Percentiles rank a stretch among this genome's conserved stretches.
phyloP scores from a whole-genome alignment of 2,329 filamentous ascomycete species.

The Fusarium sp. region DNA sequence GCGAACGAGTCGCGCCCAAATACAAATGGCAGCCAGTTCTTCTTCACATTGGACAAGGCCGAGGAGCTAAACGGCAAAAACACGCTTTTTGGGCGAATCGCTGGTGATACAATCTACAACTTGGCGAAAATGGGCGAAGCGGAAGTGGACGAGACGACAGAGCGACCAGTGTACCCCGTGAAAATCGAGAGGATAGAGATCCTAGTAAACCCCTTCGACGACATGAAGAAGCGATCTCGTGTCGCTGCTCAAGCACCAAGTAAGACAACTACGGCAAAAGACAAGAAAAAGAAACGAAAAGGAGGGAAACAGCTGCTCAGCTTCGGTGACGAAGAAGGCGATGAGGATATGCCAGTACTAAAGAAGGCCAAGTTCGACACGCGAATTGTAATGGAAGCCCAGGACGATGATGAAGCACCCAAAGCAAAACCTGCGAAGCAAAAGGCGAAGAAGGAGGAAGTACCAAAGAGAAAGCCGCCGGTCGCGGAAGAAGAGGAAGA shows the following conservation, averaged over 20 bases:
- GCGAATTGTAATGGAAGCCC: slow-evolving; percentile 76
- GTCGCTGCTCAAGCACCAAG: slow-evolving; percentile 65
- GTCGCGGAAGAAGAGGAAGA: slow-evolving; percentile 35
- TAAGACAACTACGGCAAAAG: slow-evolving; percentile 61
- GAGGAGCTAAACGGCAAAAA: slow-evolving; percentile 91
- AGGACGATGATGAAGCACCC: slow-evolving; percentile 50
- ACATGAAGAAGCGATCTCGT: slow-evolving; percentile 80
- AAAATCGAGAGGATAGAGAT: slow-evolving; percentile 84
- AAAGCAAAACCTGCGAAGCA: slow-evolving; percentile 48
- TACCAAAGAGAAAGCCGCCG: slow-evolving; percentile 34
- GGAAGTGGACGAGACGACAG: slow-evolving; percentile 83
- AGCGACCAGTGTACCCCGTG: slow-evolving; percentile 88
- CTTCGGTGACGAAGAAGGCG: slow-evolving; percentile 80
- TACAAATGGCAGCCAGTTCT: slow-evolving; percentile 97
- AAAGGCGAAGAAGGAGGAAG: slow-evolving; percentile 51
- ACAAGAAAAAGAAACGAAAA: slow-evolving; percentile 80
- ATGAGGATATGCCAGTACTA: slow-evolving; percentile 67
- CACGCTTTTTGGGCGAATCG: slow-evolving; percentile 92
- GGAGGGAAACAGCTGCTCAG: slow-evolving; percentile 83
- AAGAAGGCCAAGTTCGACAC: slow-evolving; percentile 88
- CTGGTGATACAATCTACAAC: slow-evolving; percentile 96
- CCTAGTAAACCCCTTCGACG: slow-evolving; percentile 85
- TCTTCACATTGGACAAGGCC: slow-evolving; percentile 89
- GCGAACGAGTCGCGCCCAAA: slow-evolving; percentile 85
- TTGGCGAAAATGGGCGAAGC: slow-evolving; percentile 92